phyloP scores from a whole-genome alignment of 2,329 filamentous ascomycete species.

The Colletotrichum cuscutae region DNA sequence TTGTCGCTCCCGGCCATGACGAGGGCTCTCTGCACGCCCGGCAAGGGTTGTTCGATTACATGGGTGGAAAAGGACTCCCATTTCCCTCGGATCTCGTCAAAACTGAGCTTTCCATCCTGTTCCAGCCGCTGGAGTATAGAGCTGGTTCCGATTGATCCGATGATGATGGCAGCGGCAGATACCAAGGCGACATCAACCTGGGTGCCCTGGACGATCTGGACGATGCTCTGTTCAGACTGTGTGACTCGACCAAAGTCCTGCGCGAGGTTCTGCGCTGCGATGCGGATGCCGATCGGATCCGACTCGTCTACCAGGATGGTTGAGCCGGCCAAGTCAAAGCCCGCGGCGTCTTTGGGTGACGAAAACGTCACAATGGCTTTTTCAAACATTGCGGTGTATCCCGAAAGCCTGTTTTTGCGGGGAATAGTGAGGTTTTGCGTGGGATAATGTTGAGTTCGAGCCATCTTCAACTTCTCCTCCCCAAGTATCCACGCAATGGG shows the following conservation, averaged over 20 bases:
- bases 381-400: slow-evolving; percentile 39
- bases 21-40: slow-evolving; percentile 57
- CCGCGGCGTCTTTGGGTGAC: slow-evolving; percentile 11
- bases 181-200: background rate
- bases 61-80: slow-evolving; percentile 67
- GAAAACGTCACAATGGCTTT: slow-evolving; percentile 40
- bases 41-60: slow-evolving; percentile 55
- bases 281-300: slow-evolving; percentile 45
- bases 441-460: background rate
- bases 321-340: slow-evolving; percentile 42
- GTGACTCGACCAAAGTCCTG: slow-evolving; percentile 42
- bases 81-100: slow-evolving; percentile 58
- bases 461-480: background rate
- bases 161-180: slow-evolving; percentile 2
- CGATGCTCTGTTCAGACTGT: background rate
- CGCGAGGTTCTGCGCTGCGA: slow-evolving; percentile 45
- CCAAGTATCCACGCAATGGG: background rate
- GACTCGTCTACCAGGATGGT: slow-evolving; percentile 43
- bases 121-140: slow-evolving; percentile 58
- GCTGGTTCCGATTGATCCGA: slow-evolving; percentile 46
- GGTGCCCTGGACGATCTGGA: background rate
- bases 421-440: background rate
- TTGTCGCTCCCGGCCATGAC: slow-evolving; percentile 69
- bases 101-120: slow-evolving; percentile 55
- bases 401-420: background rate